These are phyloP conservation scores for Thalassiosira livingstoniorum DNA, from an alignment of 352 stramenopile genomes.

Conservation along the genomic window DNA sequence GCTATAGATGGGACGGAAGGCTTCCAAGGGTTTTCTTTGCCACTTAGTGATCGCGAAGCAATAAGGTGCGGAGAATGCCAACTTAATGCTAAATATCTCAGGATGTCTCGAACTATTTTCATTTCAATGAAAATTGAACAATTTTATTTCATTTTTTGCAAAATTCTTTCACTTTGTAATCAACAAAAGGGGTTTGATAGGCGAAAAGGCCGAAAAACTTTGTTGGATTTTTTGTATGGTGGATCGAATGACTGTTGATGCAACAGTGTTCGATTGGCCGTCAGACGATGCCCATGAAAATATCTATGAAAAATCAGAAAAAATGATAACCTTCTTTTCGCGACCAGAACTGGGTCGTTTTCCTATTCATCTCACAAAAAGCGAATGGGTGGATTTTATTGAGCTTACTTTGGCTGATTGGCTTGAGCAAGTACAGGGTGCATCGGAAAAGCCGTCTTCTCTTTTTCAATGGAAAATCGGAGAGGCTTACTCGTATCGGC, in stretches of 20 bases:
- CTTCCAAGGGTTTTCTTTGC: constrained; percentile 85
- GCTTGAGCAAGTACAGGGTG: constrained; percentile 86
- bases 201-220: constrained; percentile 77
- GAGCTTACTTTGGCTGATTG: constrained; percentile 85
- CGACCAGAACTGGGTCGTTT: constrained; percentile 84
- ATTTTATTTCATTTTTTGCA: constrained; percentile 5
- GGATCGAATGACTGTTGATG: constrained; percentile 80
- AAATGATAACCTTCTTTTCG: constrained; percentile 62
- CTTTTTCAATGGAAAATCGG: constrained; percentile 81
- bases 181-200: constrained; percentile 68
- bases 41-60: constrained; percentile 64
- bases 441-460: constrained; percentile 63
- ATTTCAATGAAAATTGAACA: no score
- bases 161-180: background rate
- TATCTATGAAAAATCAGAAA: constrained; percentile 1
- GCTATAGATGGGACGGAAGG: constrained; percentile 82
- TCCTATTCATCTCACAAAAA: constrained; percentile 70
- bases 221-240: constrained; percentile 86
- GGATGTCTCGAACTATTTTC: background rate
- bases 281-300: constrained; percentile 9
- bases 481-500: constrained; percentile 83
- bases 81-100: background rate
- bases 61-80: constrained; percentile 49
- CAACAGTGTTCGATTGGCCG: constrained; percentile 72
- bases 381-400: constrained; percentile 86